phyloP scores from a whole-genome alignment of 2,329 filamentous ascomycete species.

The Emergomyces africanus region DNA sequence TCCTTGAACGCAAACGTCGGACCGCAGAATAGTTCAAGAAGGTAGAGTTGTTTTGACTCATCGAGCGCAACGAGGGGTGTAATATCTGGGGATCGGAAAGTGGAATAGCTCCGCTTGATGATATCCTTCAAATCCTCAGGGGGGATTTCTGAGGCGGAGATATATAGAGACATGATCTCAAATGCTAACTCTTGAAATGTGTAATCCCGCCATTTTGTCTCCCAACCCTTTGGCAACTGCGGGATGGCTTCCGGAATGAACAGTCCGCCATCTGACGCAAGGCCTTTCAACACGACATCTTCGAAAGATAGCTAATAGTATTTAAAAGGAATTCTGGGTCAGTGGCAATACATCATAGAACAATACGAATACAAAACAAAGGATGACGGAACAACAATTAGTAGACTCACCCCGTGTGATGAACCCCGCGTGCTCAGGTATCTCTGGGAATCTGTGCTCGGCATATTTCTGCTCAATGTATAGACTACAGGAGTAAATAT shows the following conservation, averaged over 20 bases:
- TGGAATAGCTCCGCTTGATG: conserved; percentile 73
- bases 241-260: conserved; percentile 82
- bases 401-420: conserved; percentile 44
- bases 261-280: conserved; percentile 74
- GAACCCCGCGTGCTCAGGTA: conserved; percentile 52
- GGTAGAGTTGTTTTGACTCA: conserved; percentile 56
- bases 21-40: conserved; percentile 92
- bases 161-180: conserved; percentile 52
- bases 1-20: conserved; percentile 96
- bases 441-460: conserved; percentile 36
- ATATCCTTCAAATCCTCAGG: conserved; percentile 66
- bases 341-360: neutral
- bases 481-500: neutral
- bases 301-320: conserved; percentile 58
- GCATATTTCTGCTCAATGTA: conserved; percentile 3
- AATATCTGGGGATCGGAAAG: conserved; percentile 67
- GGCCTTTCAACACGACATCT: conserved; percentile 76
- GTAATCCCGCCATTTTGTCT: conserved; percentile 60
- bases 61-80: conserved; percentile 71
- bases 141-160: conserved; percentile 62
- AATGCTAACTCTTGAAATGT: conserved; percentile 72
- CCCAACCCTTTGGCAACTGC: conserved; percentile 47
- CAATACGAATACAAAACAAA: neutral
- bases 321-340: neutral
- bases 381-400: neutral